Conservation (phyloP, 352 stramenopile genomes). For the Thraustochytrium sp. region DNA sequence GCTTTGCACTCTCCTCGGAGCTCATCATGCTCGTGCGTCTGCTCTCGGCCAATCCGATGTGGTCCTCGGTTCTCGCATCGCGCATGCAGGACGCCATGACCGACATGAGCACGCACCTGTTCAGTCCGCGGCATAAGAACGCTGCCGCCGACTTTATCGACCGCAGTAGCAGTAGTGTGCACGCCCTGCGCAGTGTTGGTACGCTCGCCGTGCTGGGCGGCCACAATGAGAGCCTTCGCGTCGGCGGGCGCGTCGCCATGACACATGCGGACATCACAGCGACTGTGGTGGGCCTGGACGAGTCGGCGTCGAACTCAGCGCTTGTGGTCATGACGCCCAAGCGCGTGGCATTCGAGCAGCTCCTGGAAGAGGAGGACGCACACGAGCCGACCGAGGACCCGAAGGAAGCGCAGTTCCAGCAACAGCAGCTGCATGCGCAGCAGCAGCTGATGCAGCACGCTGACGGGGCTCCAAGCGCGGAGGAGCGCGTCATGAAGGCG, state of each 20-base stretch:
- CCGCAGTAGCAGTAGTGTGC: neutral
- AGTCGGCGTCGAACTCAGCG: neutral
- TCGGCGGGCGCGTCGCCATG: constrained; percentile 48
- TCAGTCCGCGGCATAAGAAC: neutral
- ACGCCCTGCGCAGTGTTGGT: constrained; percentile 39
- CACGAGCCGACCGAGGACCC: neutral
- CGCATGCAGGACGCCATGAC: constrained; percentile 17
- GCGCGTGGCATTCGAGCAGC: neutral
- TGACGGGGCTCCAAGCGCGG: neutral
- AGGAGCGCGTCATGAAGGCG: neutral
- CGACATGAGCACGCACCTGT: constrained; percentile 19
- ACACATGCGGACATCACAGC: constrained; percentile 48
- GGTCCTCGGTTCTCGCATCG: neutral
- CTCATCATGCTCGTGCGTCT: constrained; percentile 33
- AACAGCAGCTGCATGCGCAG: neutral
- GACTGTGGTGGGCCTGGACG: constrained; percentile 47
- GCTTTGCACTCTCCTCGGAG: constrained; percentile 39
- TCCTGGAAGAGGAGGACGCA: neutral
- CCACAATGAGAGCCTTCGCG: constrained; percentile 46
- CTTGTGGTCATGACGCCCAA: constrained; percentile 33
- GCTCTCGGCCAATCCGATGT: neutral
- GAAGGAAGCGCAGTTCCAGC: neutral
- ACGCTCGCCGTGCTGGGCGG: constrained; percentile 47
- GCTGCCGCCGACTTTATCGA: neutral
- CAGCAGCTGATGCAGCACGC: neutral